These are phyloP conservation scores for Ophiostoma montium DNA, from an alignment of 2,329 filamentous ascomycete species.

Conservation along the genomic window DNA sequence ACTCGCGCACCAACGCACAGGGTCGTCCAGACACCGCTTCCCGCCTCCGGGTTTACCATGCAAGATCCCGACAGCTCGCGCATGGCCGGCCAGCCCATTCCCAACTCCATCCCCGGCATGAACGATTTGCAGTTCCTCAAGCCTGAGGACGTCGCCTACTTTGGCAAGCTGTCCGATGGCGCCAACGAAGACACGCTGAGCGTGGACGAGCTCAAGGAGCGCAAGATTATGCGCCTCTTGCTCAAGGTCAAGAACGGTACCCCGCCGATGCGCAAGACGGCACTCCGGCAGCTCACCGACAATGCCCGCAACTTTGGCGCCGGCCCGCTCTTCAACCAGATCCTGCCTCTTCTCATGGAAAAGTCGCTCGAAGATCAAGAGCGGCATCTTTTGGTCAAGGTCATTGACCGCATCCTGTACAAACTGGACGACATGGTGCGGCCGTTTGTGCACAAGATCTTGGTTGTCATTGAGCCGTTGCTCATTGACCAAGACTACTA, in stretches of 20 bases:
- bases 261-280: conserved; percentile 96
- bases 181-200: conserved; percentile 82
- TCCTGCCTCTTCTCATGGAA: conserved; percentile 93
- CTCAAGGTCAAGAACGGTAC: conserved; percentile 99
- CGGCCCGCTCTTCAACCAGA: conserved; percentile 90
- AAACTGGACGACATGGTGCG: conserved; percentile 94
- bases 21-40: conserved; percentile 56
- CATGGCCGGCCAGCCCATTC: conserved; percentile 75
- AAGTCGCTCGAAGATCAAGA: conserved; percentile 96
- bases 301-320: conserved; percentile 95
- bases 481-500: conserved; percentile 99
- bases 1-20: conserved; percentile 64
- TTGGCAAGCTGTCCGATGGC: conserved; percentile 90
- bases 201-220: conserved; percentile 91
- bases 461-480: conserved; percentile 97
- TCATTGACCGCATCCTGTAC: conserved; percentile 96
- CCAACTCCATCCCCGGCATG: conserved; percentile 90
- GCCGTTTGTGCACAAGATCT: conserved; percentile 93
- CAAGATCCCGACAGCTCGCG: conserved; percentile 81
- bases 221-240: conserved; percentile 94
- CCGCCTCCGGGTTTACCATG: conserved; percentile 89
- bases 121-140: conserved; percentile 98
- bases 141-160: conserved; percentile 96
- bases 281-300: conserved; percentile 89
- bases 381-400: conserved; percentile 94